phyloP scores from a whole-genome alignment of 2,329 filamentous ascomycete species.

The Neobulgaria alba region DNA sequence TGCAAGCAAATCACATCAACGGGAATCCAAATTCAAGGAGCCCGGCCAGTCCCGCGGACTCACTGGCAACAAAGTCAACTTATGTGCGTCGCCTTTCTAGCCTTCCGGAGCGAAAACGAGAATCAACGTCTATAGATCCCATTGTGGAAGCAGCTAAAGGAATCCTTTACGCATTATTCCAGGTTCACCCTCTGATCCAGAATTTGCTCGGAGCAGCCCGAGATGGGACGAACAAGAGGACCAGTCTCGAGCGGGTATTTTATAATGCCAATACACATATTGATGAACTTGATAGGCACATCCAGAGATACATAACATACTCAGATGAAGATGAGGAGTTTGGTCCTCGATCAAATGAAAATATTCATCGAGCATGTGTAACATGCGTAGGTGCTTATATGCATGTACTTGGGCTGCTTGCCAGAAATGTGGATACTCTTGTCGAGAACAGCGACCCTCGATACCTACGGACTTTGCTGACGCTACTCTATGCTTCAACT shows the following conservation, averaged over 20 bases:
- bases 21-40: conserved; percentile 31
- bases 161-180: conserved; percentile 58
- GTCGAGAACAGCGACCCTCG: conserved; percentile 57
- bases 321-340: conserved; percentile 39
- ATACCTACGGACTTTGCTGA: conserved; percentile 56
- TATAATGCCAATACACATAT: conserved; percentile 61
- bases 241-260: conserved; percentile 57
- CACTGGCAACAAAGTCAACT: conserved; percentile 45
- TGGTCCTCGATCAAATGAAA: conserved; percentile 48
- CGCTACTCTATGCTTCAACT: conserved; percentile 58
- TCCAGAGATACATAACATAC: conserved; percentile 49
- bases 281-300: conserved; percentile 55
- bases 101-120: conserved; percentile 51
- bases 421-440: conserved; percentile 54
- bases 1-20: conserved; percentile 38
- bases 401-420: conserved; percentile 53
- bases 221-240: conserved; percentile 51
- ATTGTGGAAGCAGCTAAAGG: conserved; percentile 58
- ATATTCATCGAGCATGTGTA: conserved; percentile 53
- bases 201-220: conserved; percentile 54
- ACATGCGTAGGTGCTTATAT: conserved; percentile 57
- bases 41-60: conserved; percentile 52
- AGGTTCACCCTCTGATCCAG: conserved; percentile 60
- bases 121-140: conserved; percentile 52
- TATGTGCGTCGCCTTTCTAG: conserved; percentile 57